phyloP scores from a whole-genome alignment of 306 rosid genomes.

The Begonia peltatifolia region DNA sequence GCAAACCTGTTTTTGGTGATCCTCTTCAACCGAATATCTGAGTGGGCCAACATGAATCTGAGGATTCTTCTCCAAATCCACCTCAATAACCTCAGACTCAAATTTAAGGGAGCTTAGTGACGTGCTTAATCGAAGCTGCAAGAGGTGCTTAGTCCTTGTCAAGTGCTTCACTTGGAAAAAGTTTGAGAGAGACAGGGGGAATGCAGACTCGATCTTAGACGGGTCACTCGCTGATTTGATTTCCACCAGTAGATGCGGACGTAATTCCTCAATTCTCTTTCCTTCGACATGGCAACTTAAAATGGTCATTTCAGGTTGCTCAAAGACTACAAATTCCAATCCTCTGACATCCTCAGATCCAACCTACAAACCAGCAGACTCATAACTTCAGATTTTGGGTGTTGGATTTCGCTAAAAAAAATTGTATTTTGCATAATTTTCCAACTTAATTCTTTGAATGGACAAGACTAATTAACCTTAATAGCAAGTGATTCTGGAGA shows the following conservation, averaged over 20 bases:
- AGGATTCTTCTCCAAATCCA: conserved; percentile 56
- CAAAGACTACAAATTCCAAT: conserved; percentile 83
- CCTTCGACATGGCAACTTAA: conserved; percentile 92
- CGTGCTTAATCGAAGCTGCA: conserved; percentile 60
- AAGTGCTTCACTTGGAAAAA: conserved; percentile 89
- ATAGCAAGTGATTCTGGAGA: conserved; percentile 59
- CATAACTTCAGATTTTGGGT: too few relatives aligned
- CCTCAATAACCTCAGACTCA: conserved; percentile 71
- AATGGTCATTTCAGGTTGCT: conserved; percentile 85
- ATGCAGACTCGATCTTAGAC: conserved; percentile 45
- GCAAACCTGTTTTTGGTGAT: conserved; percentile 71
- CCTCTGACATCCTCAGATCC: conserved; percentile 64
- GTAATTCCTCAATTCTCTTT: conserved; percentile 55
- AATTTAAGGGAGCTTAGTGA: conserved; percentile 57
- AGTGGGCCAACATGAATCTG: conserved; percentile 84
- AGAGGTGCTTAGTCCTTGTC: conserved; percentile 71
- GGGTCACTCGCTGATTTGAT: conserved; percentile 68
- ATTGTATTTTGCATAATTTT: too few relatives aligned
- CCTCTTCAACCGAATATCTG: conserved; percentile 43
- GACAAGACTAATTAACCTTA: conserved; percentile 31
- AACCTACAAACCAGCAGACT: conserved; percentile 36
- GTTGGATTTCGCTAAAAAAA: too few relatives aligned
- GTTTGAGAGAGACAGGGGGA: conserved; percentile 82
- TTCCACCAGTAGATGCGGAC: conserved; percentile 60
- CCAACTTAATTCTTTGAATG: not conserved